Base-by-base conservation (phyloP, 768 basidiomycete genomes). In the Macrolepiota dolichaula region DNA sequence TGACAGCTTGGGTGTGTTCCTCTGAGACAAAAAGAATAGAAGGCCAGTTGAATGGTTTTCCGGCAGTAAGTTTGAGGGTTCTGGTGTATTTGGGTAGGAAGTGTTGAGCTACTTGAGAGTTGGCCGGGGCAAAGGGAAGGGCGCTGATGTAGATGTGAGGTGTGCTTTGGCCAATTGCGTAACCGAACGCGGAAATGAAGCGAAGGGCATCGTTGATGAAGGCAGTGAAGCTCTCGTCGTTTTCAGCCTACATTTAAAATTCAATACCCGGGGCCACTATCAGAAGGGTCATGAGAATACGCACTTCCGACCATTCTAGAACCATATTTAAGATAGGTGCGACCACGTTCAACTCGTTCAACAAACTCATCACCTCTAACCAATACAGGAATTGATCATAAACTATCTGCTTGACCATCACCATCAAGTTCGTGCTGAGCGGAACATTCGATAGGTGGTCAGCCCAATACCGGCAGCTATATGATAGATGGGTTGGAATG, bases 331-430 rank as follows among this genome's bases (percentile, higher is more conserved):
- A 29, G 1, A 62, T 27, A 7, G 63, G 7, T 12, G 35, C 11
- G 7, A 52, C 64, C 19, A 13, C 25, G 9, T 63, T 60, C 1
- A 70, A 47, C 11, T 67, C 38, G 27, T 64, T 68, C 10, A 66
- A 51, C 13, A 75, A 57, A 51, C 70, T 72, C 42, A 76, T 56
- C 1, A 69, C 72, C 55, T 76, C 75, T 29, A 76, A 52, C 74
- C 74, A 74, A 51, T 63, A 73, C 11, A 74, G 59, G 10, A 74
- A 50, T 40, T 63, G 62, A 10, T 66, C 57, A n/a, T 68, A 27
- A 27, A 76, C 50, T 32, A 74, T 58, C 2, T 55, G 42, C 51
- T 66, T 59, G 27, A 74, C 25, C 42, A 64, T 55, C 17, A 56
- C n/a, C 0, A 66, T 32, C 1, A 71, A 25, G 2, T 40, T 13